Evolutionary conservation across 768 basidiomycete genomes (phyloP).

Genomic region (Boletus rufocinnamomeus): DNA sequence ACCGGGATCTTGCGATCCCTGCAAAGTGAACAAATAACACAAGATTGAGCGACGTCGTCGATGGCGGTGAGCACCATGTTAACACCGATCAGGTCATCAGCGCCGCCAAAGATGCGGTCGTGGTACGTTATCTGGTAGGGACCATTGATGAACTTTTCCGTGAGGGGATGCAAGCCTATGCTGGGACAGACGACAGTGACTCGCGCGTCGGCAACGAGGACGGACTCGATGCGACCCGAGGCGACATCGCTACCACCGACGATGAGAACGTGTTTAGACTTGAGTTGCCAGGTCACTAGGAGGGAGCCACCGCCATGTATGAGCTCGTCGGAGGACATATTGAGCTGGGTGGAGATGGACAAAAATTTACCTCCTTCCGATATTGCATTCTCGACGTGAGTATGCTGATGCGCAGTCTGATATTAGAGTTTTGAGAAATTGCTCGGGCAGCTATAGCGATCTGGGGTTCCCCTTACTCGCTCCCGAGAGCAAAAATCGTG

Average conservation of each 20-base stretch:
- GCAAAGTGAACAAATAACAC: conserved; percentile 70
- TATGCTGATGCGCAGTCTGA: neutral
- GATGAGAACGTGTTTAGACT: conserved; percentile 78
- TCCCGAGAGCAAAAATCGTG: neutral
- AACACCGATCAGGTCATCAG: conserved; percentile 64
- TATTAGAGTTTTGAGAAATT: neutral
- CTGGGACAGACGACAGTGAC: conserved; percentile 78
- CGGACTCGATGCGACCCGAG: conserved; percentile 80
- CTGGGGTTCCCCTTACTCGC: neutral
- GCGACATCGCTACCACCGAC: conserved; percentile 95
- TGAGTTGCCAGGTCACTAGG: conserved; percentile 92
- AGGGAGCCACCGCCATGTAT: conserved; percentile 65
- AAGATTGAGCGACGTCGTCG: conserved; percentile 74
- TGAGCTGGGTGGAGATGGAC: neutral
- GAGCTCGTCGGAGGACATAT: conserved; percentile 18
- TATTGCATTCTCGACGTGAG: too few species aligned
- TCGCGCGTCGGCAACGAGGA: conserved; percentile 76
- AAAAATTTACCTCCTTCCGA: too few species aligned
- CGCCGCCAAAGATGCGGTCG: conserved; percentile 65
- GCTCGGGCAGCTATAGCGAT: neutral
- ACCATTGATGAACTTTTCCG: conserved; percentile 52
- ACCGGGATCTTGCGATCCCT: conserved; percentile 74
- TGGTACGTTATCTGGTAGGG: conserved; percentile 59
- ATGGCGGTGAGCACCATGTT: conserved; percentile 95
- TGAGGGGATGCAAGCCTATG: conserved; percentile 62